A percentile compares a stretch with the other conserved stretches of the same genome.
Evolutionary conservation across 2,329 filamentous ascomycete species (phyloP).

Genomic region (Botryotinia calthae): DNA sequence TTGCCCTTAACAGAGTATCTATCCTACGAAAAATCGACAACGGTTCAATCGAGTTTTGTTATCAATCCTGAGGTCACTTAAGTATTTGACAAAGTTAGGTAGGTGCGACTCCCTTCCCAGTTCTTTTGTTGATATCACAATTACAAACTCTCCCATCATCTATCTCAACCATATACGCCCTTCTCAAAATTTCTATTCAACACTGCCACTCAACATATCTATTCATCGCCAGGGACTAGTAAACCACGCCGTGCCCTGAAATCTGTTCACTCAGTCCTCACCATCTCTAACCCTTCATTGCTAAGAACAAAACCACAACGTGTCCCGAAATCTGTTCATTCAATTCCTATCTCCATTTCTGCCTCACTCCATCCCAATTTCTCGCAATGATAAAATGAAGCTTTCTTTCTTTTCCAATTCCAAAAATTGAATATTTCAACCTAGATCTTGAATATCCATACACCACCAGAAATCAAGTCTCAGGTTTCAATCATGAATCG

Average conservation of each 20-base stretch:
- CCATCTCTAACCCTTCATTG: background rate
- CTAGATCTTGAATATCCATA: background rate
- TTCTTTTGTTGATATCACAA: background rate
- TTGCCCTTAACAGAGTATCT: background rate
- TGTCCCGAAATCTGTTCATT: conserved; percentile 13
- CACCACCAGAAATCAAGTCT: background rate
- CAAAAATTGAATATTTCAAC: background rate
- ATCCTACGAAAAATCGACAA: background rate
- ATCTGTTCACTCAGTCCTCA: conserved; percentile 4
- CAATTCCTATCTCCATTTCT: background rate
- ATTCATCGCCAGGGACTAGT: background rate
- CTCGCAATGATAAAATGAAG: background rate
- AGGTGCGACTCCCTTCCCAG: background rate
- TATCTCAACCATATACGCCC: background rate
- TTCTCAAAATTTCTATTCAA: background rate
- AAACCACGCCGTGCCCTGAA: conserved; percentile 12
- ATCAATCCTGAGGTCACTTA: background rate
- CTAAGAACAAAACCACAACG: conserved; percentile 6
- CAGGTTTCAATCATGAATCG: conserved; percentile 24
- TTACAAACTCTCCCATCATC: background rate
- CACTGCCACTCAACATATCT: background rate
- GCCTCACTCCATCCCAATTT: background rate
- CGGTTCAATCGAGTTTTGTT: background rate
- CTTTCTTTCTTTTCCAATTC: background rate
- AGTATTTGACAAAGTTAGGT: background rate